Base-by-base conservation (phyloP, 805 yeast genomes). In the Yamadazyma scolyti region DNA sequence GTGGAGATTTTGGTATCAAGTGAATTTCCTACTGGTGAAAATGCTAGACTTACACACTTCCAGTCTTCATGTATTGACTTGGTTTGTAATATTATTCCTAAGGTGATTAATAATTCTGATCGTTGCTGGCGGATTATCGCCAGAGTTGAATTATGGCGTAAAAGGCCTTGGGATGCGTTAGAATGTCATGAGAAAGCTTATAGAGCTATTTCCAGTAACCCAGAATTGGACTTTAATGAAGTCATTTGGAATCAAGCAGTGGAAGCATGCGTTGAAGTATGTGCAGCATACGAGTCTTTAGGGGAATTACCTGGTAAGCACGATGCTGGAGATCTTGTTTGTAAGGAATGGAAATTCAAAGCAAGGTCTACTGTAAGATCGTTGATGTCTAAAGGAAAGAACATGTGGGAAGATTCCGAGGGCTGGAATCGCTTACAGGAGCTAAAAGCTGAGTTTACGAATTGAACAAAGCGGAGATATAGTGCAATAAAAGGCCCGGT, bases 331-430 rank as follows among this genome's bases (percentile, higher is more conserved):
- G 86, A 83, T 52, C 43, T 81, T n/a, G 94, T 89, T 7, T 88
- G 96, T 54, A 77, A 80, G 49, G 95, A 88, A 51, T 89, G 97
- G 97, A 82, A 77, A 50, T 84, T 81, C 59, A 87, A 87, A 53
- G 79, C 95, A 2, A 71, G 79, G 40, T 71, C 83, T 10, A 65
- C 84, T 1, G 71, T 88, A 13, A 71, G 94, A 48, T 73, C 85
- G 1, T 63, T 88, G 42, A 71, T 84, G 75, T 78, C 90, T 11
- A 82, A 79, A 50, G 96, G 96, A 6, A 81, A 75, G 46, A 62
- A 67, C 15, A 71, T 71, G 40, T 88, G 96, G 96, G 89, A 83
- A 44, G 87, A 74, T 39, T 67, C 82, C 3, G 79, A 73, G 20
- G 93, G 87, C 2, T 88, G 90, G 85, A 76, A 78, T 24, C 69